phyloP scores from a whole-genome alignment of 768 basidiomycete genomes.

The Filobasidium floriforme region DNA sequence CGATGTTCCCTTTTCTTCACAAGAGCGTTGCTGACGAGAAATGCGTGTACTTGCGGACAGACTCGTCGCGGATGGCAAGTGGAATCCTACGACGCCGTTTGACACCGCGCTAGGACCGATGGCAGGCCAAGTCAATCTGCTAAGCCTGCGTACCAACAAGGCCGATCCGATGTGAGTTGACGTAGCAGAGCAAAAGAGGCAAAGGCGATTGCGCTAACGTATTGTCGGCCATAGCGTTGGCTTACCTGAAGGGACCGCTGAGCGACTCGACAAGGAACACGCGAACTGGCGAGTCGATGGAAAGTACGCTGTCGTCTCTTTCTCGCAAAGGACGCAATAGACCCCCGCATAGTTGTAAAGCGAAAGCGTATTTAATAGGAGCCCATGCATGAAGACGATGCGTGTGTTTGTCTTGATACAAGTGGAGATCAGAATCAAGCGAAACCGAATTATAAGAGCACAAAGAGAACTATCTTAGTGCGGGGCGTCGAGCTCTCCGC shows the following conservation, averaged over 20 bases:
- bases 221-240: constrained; percentile 52
- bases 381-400: not conserved
- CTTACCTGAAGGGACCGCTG: constrained; percentile 60
- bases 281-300: constrained; percentile 41
- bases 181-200: too few relatives aligned
- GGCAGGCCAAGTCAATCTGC: constrained; percentile 65
- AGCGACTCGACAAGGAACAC: constrained; percentile 56
- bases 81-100: constrained; percentile 76
- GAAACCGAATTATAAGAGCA: constrained; percentile 1
- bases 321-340: constrained; percentile 22
- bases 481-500: not conserved
- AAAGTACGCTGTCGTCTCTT: constrained; percentile 42
- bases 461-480: not conserved
- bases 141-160: constrained; percentile 87
- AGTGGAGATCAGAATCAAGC: not conserved
- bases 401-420: not conserved
- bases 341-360: not conserved
- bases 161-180: constrained; percentile 66
- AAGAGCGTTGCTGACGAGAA: not conserved
- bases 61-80: constrained; percentile 76
- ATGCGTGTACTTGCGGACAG: constrained; percentile 45
- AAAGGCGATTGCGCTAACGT: not conserved
- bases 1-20: not conserved
- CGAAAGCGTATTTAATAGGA: not conserved
- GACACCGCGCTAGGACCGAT: constrained; percentile 64